Conservation (phyloP, 306 rosid species). For the Erythrophleum fordii region DNA sequence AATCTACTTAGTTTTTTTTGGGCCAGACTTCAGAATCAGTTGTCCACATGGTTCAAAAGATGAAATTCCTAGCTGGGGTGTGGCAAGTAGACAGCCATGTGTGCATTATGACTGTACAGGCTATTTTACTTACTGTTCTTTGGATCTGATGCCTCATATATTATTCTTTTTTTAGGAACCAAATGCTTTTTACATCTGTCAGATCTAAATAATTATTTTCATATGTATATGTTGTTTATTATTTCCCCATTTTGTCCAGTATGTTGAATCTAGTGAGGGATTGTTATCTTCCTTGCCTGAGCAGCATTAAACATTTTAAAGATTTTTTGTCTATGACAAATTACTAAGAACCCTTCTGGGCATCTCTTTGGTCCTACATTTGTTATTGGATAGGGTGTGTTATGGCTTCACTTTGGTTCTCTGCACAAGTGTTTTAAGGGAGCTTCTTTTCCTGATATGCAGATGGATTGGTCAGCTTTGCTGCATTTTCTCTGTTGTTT, state of each 20-base stretch:
- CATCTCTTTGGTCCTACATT: neutral
- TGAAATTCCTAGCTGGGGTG: neutral
- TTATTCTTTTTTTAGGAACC: neutral
- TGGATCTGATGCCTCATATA: neutral
- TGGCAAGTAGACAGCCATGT: neutral
- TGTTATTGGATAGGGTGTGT: neutral
- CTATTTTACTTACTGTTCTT: neutral
- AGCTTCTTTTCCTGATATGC: neutral
- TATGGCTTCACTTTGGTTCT: neutral
- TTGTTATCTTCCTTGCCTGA: neutral
- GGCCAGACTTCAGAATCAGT: conserved; percentile 2
- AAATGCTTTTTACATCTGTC: neutral
- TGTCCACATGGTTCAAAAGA: neutral
- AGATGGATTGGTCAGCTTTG: neutral
- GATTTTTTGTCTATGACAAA: neutral
- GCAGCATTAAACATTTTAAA: neutral
- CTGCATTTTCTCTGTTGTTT: neutral
- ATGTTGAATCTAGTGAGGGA: neutral
- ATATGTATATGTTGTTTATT: neutral
- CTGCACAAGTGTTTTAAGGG: neutral
- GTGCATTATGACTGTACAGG: neutral
- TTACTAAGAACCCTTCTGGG: neutral
- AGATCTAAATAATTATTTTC: neutral
- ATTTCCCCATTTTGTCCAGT: neutral
- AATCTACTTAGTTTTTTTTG: neutral